Evolutionary conservation across 129 eudicot genomes (phyloP), one percentile per base, ranked within the genome.

Genomic region (Arctium minus): DNA sequence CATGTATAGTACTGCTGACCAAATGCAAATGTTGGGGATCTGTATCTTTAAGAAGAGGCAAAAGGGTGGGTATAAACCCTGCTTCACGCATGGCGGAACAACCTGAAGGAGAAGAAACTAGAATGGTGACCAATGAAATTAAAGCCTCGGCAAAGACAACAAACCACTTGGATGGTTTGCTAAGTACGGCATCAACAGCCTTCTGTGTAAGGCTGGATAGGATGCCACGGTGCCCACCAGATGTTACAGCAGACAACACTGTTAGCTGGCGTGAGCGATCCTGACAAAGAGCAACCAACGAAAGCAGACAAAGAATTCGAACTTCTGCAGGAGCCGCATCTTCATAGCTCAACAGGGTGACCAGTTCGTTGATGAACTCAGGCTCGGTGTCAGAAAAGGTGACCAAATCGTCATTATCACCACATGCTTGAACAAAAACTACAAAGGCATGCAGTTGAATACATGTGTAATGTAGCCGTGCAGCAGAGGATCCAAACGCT

Each of bases 11-110:
- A 6, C 90, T 87, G 69, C 93, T 91, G 73, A 96, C 99, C 85
- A 96, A 84, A 88, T 96, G 99, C 89, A 96, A 83, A 83, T 96
- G 99, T 75, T 90, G 98, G 10, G 99, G 89, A 83, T 91, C 90
- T 65, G 94, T 88, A 86, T 96, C 90, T 81, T 91, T 96, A 72
- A 96, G 89, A 68, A 96, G 94, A 78, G 99, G 99, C 77, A 96
- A 82, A 89, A 96, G 99, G 73, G 96, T 90, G 2, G 99, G 99
- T 72, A 96, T 96, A 88, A 96, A 96, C 79, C 98, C 99, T 12
- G 98, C 97, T 88, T 96, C 99, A 69, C 97, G 97, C 98, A 96
- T 91, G 78, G 99, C 99, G 62, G 99, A 91, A 85, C 97, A 93
- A 35, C 98, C 99, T 40, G 97, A 93, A 50, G 99, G 93, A 7